Evolutionary conservation across 2,329 filamentous ascomycete genomes (phyloP).

Genomic region (Orbilia javanica): DNA sequence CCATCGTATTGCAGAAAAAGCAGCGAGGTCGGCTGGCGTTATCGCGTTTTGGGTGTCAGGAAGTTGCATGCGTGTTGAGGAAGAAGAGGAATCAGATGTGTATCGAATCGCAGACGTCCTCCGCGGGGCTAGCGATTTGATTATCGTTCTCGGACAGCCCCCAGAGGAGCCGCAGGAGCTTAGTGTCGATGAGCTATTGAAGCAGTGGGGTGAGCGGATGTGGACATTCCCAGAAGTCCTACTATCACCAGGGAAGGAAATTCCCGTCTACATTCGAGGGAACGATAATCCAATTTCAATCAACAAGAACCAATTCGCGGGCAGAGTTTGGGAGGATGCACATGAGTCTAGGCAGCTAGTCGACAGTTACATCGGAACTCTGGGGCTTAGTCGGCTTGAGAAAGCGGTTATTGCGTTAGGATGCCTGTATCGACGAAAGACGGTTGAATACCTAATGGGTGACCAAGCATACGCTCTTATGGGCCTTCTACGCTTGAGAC

Average conservation of each 20-base stretch:
- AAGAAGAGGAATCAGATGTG: slow-evolving; percentile 36
- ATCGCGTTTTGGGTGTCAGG: slow-evolving; percentile 56
- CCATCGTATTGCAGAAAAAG: slow-evolving; percentile 52
- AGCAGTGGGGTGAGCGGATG: slow-evolving; percentile 62
- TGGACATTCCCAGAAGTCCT: slow-evolving; percentile 64
- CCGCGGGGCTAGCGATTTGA: slow-evolving; percentile 58
- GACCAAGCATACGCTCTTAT: slow-evolving; percentile 65
- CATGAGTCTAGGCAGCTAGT: slow-evolving; percentile 61
- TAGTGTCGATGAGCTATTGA: slow-evolving; percentile 34
- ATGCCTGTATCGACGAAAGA: slow-evolving; percentile 61
- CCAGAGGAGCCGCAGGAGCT: background rate
- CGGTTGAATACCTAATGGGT: background rate
- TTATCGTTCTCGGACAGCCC: slow-evolving; percentile 57
- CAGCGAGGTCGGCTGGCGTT: slow-evolving; percentile 42
- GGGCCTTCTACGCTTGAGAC: slow-evolving; percentile 64
- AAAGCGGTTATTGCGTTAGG: slow-evolving; percentile 63
- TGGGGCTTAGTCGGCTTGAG: slow-evolving; percentile 64
- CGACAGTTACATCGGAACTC: slow-evolving; percentile 64
- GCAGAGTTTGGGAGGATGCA: slow-evolving; percentile 60
- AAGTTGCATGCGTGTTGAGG: slow-evolving; percentile 39
- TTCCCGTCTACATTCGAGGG: slow-evolving; percentile 62
- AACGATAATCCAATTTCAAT: slow-evolving; percentile 60
- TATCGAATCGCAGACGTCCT: slow-evolving; percentile 62
- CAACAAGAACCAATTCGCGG: slow-evolving; percentile 64
- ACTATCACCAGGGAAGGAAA: slow-evolving; percentile 59